Base-by-base conservation (phyloP, 345 rosid genomes). In the Corchorus capsularis region DNA sequence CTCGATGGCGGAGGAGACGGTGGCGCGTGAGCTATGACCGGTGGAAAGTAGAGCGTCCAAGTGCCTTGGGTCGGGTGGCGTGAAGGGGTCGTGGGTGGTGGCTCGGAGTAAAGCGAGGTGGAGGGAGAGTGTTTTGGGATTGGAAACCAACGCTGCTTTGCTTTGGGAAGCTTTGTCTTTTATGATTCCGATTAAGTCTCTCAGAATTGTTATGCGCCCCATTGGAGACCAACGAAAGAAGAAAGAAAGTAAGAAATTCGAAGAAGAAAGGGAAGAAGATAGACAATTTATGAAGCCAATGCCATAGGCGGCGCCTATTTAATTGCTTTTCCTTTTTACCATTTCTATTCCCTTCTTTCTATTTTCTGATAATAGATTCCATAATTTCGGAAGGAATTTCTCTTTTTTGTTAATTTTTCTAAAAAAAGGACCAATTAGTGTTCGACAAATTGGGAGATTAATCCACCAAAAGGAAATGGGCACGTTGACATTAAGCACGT, bases 141-240 rank as follows among this genome's bases (percentile, higher is more conserved):
- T 87, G 75, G 89, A 85, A 56, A 80, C 20, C 32, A 86, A 78
- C 72, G 93, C 93, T 53, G 93, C 98, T 79, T 82, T 94, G 87
- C 97, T 84, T 76, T 88, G 97, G 3, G 97, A 92, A 9, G 87
- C 93, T 72, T 83, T 92, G 86, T 93, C 97, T 83, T 92, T 92
- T 79, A 93, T 79, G 35, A 60, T 78, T 14, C 94, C 94, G 5
- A 94, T 63, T 12, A 93, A 72, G 75, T 86, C 93, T 77, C 82
- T 76, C 3, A 92, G 86, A 75, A 82, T 84, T 66, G 89, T 77
- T 35, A 78, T 56, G 68, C 79, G 85, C 37, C 89, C 93, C 95
- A 93, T 92, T 13, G 62, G 41, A 43, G 74, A 68, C 59, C 16
- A n/a, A 32, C 5, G 5, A 8, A 35, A n/a, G 2, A 27, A 4